Base-by-base conservation (phyloP, 306 rosid species). In the Astragalus membranaceus region DNA sequence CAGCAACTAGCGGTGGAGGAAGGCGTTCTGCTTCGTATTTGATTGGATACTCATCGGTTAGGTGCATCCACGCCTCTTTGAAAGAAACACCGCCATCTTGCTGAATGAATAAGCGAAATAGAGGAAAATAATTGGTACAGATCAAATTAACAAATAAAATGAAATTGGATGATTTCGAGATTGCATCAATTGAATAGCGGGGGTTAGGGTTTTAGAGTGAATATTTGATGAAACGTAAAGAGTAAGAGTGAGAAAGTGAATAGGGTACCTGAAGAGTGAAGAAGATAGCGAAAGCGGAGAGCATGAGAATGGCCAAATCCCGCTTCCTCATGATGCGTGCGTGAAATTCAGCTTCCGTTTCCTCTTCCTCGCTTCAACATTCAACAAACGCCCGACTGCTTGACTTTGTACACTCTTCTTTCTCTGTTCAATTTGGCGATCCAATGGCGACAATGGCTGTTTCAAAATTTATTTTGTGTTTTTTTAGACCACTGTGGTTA, bases 241-340 rank as follows among this genome's bases (percentile, higher is more conserved):
- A 51, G 32, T 6, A 13, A 48, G 51, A 39, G 15, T 10, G 59
- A 58, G 12, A 14, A 41, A 8, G n/a, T 7, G 13, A 8, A 20
- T 1, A 50, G 10, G 58, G 15, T 10, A 94, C 98, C 89, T 94
- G 99, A 56, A 95, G 97, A 55, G 99, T 83, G 89, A 89, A 95
- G 86, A 95, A 95, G 75, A 95, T 87, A 50, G 99, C 99, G 82
- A 95, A 91, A 72, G 99, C 95, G 7, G 88, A 87, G 50, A 95
- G 99, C 97, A 95, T 95, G 36, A 95, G 97, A 79, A 95, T 95
- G 56, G 97, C 90, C 75, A 95, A 89, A 82, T 95, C 99, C 48
- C 99, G 97, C 88, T 95, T 95, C 93, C 99, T 95, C 99, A 95
- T 91, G 37, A 13, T 44, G 61, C 4, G 42, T 3, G 43, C 14